Evolutionary conservation across 2,329 filamentous ascomycete species (phyloP), one percentile per base, ranked within the genome.

Genomic region (Apiospora phragmitis): DNA sequence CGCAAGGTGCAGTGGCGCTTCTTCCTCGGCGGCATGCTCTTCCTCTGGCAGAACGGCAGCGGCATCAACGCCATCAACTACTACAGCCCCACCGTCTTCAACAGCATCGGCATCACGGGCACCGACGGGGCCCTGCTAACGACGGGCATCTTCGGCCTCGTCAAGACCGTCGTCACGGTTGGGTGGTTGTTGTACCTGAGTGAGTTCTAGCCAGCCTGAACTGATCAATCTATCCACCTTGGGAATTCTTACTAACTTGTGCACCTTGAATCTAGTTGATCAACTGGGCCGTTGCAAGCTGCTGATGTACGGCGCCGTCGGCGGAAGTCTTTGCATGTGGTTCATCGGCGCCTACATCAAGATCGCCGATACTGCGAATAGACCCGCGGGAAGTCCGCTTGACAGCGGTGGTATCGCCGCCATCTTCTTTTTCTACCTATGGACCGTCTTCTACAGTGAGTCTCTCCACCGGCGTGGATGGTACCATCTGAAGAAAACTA

Each of bases 41-140:
- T 95, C 84, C 83, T 95, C 69, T 94, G 90, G 86, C 93, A 95
- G 80, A 95, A 95, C 75, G 91, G 91, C 67, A 86, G 84, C 3
- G 92, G 67, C 2, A 94, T 94, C 83, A 92, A 92, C 75, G 89
- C 89, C 5, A 87, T 90, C 78, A 91, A 91, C 80, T 91, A 91
- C 79, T 90, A 89, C 77, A 85, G 83, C 0, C 89, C 90, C 0
- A 89, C 86, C 1, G 87, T 92, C n/a, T 92, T 92, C 82, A 83
- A 84, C 72, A 87, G 85, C 24, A 87, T 92, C 59, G 90, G 90
- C 32, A 84, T 92, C 68, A 83, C 76, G 1, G 89, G 89, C 4
- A 88, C 87, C 4, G 87, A 85, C 76, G 86, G 86, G 3, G 82
- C 84, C 29, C 85, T 92, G 72, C 81, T 92, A 26, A 90, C 89